Base-by-base conservation (phyloP, 2,329 filamentous ascomycete species). In the Aspergillus japonicus region DNA sequence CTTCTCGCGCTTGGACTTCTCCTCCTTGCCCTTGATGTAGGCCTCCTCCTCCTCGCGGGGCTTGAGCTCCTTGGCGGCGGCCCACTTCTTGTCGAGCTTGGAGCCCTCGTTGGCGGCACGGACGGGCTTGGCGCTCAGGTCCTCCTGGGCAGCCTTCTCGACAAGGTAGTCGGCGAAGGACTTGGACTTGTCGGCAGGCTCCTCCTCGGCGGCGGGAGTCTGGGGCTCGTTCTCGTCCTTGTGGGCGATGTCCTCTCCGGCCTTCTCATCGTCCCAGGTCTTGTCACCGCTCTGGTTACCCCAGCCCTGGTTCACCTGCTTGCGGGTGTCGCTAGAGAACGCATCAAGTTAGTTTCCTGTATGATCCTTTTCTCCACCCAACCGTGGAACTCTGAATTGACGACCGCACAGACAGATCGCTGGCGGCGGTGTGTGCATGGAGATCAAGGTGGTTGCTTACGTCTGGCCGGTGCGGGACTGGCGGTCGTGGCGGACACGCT, bases 61-160 rank as follows among this genome's bases (percentile, higher is more conserved):
- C 71, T 76, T 71, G 70, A 87, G 70, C 64, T 83, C 80, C 83
- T 93, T 96, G 76, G 92, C 92, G 72, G 85, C 83, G 72, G 90
- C 90, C 91, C 93, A 96, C 86, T 97, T 95, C 87, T 95, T 94
- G 84, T 92, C 88, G 72, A 82, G 76, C 83, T 92, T 91, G 83
- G 83, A 85, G 73, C 93, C 93, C 83, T 97, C 93, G 84, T 98
- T 97, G 79, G 94, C 82, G 83, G 92, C 88, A 82, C 95, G 94
- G 74, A 92, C 84, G 73, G 91, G 85, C 71, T 88, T 84, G 69
- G 81, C 78, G 69, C 85, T 85, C 66, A 83, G 78, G 69, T 82
- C 84, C 67, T 86, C 85, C 82, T 92, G 93, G 78, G 87, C 85
- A 60, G 85, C 85, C 74, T 83, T 83, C 77, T 90, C 87, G 75